Conservation (phyloP, 148 eudicot species). For the Heliosperma pusillum region DNA sequence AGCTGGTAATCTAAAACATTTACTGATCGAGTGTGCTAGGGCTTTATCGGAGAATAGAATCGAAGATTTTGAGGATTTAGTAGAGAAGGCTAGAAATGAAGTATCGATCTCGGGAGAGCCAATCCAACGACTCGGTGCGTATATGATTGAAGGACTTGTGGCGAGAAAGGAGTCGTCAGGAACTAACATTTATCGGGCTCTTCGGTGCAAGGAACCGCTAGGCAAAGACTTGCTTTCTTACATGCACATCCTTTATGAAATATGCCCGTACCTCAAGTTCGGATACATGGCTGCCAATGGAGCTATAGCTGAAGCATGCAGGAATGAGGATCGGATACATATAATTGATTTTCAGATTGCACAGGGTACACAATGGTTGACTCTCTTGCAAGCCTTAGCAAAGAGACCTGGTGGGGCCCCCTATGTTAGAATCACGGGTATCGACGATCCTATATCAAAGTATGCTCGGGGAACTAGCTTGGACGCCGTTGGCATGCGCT, state of each 20-base stretch:
- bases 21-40: constrained; percentile 68
- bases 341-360: constrained; percentile 82
- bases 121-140: constrained; percentile 87
- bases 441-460: constrained; percentile 69
- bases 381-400: constrained; percentile 91
- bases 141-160: constrained; percentile 79
- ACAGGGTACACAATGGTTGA: constrained; percentile 89
- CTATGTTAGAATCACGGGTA: constrained; percentile 74
- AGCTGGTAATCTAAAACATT: constrained; percentile 48
- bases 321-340: constrained; percentile 66
- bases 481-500: constrained; percentile 50
- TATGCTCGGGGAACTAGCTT: constrained; percentile 75
- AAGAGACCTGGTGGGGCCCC: constrained; percentile 78
- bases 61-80: constrained; percentile 56
- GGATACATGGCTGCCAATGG: constrained; percentile 96
- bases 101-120: constrained; percentile 85
- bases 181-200: constrained; percentile 59
- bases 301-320: constrained; percentile 89
- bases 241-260: constrained; percentile 84
- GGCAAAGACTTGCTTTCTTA: constrained; percentile 77
- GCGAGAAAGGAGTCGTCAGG: constrained; percentile 77
- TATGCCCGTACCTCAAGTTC: constrained; percentile 83
- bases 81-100: constrained; percentile 37
- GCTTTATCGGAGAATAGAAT: constrained; percentile 60
- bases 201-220: constrained; percentile 71